These are phyloP conservation scores for Plasmopara halstedii DNA, from an alignment of 352 stramenopile genomes.

Conservation along the genomic window DNA sequence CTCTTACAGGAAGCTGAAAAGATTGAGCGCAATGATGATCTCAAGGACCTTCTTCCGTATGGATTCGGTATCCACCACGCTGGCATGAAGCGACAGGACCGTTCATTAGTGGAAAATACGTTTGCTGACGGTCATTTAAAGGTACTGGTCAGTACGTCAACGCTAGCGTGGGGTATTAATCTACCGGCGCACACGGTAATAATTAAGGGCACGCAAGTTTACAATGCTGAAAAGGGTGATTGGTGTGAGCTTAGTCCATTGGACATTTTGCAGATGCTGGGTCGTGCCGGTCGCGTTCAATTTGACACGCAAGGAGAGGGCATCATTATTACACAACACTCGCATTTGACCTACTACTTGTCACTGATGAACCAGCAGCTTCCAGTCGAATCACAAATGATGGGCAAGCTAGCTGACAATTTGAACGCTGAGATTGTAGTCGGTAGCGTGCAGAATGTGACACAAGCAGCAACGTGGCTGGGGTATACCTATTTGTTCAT, in stretches of 20 bases:
- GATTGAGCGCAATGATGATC: slow-evolving; percentile 91
- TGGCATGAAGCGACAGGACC: slow-evolving; percentile 95
- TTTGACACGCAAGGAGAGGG: slow-evolving; percentile 97
- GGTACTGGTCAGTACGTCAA: slow-evolving; percentile 97
- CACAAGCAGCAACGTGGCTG: slow-evolving; percentile 96
- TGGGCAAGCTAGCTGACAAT: slow-evolving; percentile 95
- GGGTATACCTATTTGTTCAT: slow-evolving; percentile 99
- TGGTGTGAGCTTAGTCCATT: slow-evolving; percentile 98
- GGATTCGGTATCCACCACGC: slow-evolving; percentile 99
- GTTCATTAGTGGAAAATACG: slow-evolving; percentile 97
- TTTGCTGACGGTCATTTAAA: slow-evolving; percentile 96
- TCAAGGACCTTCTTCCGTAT: slow-evolving; percentile 98
- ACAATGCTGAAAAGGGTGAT: slow-evolving; percentile 96
- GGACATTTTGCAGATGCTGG: slow-evolving; percentile 99
- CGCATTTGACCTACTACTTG: slow-evolving; percentile 99
- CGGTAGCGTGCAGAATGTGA: slow-evolving; percentile 92
- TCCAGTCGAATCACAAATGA: slow-evolving; percentile 98
- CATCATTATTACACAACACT: slow-evolving; percentile 99
- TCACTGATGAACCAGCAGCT: slow-evolving; percentile 99
- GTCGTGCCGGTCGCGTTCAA: slow-evolving; percentile 96
- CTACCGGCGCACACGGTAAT: slow-evolving; percentile 99
- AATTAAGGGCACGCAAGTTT: slow-evolving; percentile 99
- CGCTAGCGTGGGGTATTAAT: slow-evolving; percentile 99
- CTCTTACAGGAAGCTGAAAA: slow-evolving; percentile 91
- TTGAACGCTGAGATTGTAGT: slow-evolving; percentile 99